A percentile compares a stretch with the other conserved stretches of the same genome.
These are phyloP conservation scores for Styphnolobium japonicum DNA, from an alignment of 306 rosid species.

Conservation along the genomic window DNA sequence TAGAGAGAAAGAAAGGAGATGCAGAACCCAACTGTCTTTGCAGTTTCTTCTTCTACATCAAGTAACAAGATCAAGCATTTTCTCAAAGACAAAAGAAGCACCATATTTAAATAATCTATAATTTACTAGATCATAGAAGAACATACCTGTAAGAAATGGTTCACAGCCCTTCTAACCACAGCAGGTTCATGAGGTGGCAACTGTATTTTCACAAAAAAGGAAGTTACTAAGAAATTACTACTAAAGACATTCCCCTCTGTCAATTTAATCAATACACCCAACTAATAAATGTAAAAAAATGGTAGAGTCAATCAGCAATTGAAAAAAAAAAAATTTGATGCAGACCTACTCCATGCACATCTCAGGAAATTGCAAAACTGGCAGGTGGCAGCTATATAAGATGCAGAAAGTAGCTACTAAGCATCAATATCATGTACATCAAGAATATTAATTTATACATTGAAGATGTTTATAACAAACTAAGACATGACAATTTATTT, in stretches of 20 bases:
- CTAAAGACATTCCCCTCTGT: background rate
- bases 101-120: background rate
- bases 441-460: background rate
- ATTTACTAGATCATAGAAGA: slow-evolving; percentile 7
- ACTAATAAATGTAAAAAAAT: background rate
- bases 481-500: background rate
- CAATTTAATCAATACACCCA: background rate
- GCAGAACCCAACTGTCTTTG: background rate
- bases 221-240: background rate
- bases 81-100: background rate
- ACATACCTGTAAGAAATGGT: slow-evolving; percentile 94
- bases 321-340: background rate
- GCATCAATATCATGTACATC: background rate
- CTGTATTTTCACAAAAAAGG: slow-evolving; percentile 39
- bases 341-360: background rate
- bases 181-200: slow-evolving; percentile 83
- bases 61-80: slow-evolving; percentile 6
- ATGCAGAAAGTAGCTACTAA: background rate
- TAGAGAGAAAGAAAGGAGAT: background rate
- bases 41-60: background rate
- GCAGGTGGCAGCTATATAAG: background rate
- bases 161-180: slow-evolving; percentile 81
- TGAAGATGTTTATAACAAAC: background rate
- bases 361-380: background rate
- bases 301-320: background rate